phyloP scores from a whole-genome alignment of 305 asterid species.

The Euphrasia arctica region DNA sequence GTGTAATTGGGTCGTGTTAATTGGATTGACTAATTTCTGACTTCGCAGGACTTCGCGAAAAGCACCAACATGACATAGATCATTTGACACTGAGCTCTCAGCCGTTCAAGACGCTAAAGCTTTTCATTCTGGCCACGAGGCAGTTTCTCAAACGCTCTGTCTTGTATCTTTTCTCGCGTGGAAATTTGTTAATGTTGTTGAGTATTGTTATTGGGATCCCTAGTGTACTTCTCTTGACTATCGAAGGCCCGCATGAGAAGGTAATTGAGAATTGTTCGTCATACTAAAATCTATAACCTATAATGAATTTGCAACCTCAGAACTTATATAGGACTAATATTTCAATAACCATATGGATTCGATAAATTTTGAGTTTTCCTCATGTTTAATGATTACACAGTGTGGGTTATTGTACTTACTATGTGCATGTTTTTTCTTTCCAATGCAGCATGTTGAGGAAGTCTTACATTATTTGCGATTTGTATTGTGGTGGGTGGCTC shows the following conservation, averaged over 20 bases:
- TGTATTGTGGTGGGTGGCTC: conserved; percentile 95
- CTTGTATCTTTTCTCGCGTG: conserved; percentile 62
- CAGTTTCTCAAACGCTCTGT: conserved; percentile 51
- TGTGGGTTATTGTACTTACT: background rate
- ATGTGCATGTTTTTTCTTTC: background rate
- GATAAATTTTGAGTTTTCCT: background rate
- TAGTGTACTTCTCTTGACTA: conserved; percentile 43
- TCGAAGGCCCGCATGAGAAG: conserved; percentile 78
- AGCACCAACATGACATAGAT: conserved; percentile 58
- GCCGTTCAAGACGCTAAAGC: conserved; percentile 54
- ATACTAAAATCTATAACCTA: no score
- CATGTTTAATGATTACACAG: background rate
- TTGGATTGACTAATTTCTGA: conserved; percentile 18
- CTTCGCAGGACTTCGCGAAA: conserved; percentile 49
- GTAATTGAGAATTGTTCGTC: conserved; percentile 27
- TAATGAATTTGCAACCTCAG: no score
- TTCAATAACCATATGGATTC: no score
- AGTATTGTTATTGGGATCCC: conserved; percentile 33
- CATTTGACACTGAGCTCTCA: conserved; percentile 49
- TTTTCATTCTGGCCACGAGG: conserved; percentile 52
- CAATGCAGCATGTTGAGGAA: conserved; percentile 78
- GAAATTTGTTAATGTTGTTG: conserved; percentile 50
- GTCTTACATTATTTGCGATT: conserved; percentile 49
- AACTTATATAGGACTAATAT: no score
- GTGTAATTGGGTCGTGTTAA: background rate